A percentile compares a stretch with the other conserved stretches of the same genome.
phyloP scores from a whole-genome alignment of 1,284 basidiomycete genomes.

The Cronartium quercuum region DNA sequence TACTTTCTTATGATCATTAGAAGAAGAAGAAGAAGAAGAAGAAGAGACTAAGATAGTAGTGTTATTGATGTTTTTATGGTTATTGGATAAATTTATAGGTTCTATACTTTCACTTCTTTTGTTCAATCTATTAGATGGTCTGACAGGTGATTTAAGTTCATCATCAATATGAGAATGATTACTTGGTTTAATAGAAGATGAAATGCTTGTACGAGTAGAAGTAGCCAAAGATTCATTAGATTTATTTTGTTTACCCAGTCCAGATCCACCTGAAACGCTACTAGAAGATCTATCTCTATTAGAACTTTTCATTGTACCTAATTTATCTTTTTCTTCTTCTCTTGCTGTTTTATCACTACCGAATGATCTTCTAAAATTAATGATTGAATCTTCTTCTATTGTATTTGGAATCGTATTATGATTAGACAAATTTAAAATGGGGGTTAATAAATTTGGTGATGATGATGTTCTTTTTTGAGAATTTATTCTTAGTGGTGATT shows the following conservation, averaged over 20 bases:
- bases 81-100: too few species aligned
- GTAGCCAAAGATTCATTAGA: slow-evolving; percentile 15
- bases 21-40: too few species aligned
- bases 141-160: background rate
- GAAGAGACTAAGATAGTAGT: too few species aligned
- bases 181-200: background rate
- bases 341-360: background rate
- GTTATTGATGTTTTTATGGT: background rate
- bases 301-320: too few species aligned
- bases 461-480: too few species aligned
- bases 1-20: background rate
- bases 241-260: background rate
- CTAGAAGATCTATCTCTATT: slow-evolving; percentile 15
- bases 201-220: slow-evolving; percentile 3
- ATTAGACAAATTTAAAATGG: too few species aligned
- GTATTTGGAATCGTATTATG: too few species aligned
- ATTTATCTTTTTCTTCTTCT: slow-evolving; percentile 3
- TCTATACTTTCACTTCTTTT: too few species aligned
- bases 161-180: background rate
- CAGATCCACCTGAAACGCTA: background rate
- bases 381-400: too few species aligned
- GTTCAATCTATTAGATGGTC: too few species aligned
- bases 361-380: background rate
- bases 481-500: too few species aligned
- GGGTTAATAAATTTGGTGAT: too few species aligned